Conservation (phyloP, 2,329 filamentous ascomycete species). For the Decorospora gaudefroyi region DNA sequence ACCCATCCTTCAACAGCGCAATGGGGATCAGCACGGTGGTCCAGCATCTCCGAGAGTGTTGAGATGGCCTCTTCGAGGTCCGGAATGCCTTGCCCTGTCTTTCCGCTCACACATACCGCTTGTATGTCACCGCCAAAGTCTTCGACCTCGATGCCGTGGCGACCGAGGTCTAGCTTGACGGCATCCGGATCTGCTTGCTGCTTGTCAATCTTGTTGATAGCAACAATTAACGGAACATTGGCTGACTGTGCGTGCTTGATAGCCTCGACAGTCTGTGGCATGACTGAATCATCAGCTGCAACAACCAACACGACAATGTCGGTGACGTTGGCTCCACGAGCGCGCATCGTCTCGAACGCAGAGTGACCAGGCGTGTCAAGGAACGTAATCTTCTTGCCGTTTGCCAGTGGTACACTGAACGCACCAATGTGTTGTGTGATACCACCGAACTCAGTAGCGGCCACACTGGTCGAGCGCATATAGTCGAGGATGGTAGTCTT, state of each 20-base stretch:
- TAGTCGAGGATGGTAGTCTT: slow-evolving; percentile 97
- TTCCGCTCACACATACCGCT: slow-evolving; percentile 87
- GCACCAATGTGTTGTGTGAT: slow-evolving; percentile 99
- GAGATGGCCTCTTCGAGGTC: slow-evolving; percentile 90
- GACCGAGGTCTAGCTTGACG: slow-evolving; percentile 85
- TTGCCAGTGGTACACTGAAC: slow-evolving; percentile 83
- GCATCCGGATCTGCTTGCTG: slow-evolving; percentile 76
- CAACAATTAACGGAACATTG: slow-evolving; percentile 93
- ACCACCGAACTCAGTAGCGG: slow-evolving; percentile 87
- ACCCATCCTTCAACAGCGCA: slow-evolving; percentile 90
- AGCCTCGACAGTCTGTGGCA: slow-evolving; percentile 94
- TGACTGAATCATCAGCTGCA: slow-evolving; percentile 95
- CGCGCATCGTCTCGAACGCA: slow-evolving; percentile 93
- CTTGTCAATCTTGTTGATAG: slow-evolving; percentile 97
- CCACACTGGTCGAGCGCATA: slow-evolving; percentile 89
- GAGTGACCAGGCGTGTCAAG: slow-evolving; percentile 95
- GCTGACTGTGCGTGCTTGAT: slow-evolving; percentile 89
- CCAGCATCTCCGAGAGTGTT: slow-evolving; percentile 84
- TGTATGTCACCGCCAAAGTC: slow-evolving; percentile 95
- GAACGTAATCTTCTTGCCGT: slow-evolving; percentile 91
- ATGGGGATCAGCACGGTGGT: slow-evolving; percentile 78
- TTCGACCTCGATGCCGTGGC: slow-evolving; percentile 86
- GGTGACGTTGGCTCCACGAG: slow-evolving; percentile 91
- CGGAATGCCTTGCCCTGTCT: slow-evolving; percentile 88
- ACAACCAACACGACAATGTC: slow-evolving; percentile 97